A percentile compares a stretch with the other conserved stretches of the same genome.
Conservation (phyloP, 805 yeast species). For the Candida pseudoglaebosa region DNA sequence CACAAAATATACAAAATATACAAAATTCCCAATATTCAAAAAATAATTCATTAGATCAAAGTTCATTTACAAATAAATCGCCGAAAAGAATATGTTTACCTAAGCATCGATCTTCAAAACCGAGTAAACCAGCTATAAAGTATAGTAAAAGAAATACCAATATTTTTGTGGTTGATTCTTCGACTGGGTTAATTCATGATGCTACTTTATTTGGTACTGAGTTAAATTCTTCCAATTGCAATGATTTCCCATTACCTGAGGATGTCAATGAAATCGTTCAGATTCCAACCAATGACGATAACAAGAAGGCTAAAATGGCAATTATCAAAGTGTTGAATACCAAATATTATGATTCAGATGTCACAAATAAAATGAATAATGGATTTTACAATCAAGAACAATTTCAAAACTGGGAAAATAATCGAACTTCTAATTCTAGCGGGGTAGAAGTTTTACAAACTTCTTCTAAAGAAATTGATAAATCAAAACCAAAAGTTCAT, state of each 20-base stretch:
- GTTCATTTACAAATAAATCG: slow-evolving; percentile 14
- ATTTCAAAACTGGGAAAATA: slow-evolving; percentile 17
- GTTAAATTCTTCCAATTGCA: slow-evolving; percentile 57
- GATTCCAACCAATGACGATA: slow-evolving; percentile 46
- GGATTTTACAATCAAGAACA: slow-evolving; percentile 32
- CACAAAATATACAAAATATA: slow-evolving; percentile 10
- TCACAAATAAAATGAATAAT: slow-evolving; percentile 1
- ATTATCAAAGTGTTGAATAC: slow-evolving; percentile 33
- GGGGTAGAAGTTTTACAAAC: slow-evolving; percentile 23
- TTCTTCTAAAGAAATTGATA: slow-evolving; percentile 3
- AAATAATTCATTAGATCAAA: too few species aligned
- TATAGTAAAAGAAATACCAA: slow-evolving; percentile 14
- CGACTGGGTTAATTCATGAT: slow-evolving; percentile 56
- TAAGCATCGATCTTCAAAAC: slow-evolving; percentile 18
- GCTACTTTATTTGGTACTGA: slow-evolving; percentile 71
- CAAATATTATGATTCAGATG: slow-evolving; percentile 8
- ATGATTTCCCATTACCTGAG: slow-evolving; percentile 61
- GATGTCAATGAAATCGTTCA: slow-evolving; percentile 54
- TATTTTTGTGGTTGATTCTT: slow-evolving; percentile 56
- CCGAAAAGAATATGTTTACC: slow-evolving; percentile 47
- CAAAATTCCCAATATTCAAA: slow-evolving; percentile 1
- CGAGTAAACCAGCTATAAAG: slow-evolving; percentile 31
- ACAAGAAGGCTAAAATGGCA: slow-evolving; percentile 30
- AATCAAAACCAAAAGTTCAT: slow-evolving; percentile 16
- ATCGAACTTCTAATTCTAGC: slow-evolving; percentile 7